Base-by-base conservation (phyloP, 177 flowering plant species). In the Vitis hybrid region DNA sequence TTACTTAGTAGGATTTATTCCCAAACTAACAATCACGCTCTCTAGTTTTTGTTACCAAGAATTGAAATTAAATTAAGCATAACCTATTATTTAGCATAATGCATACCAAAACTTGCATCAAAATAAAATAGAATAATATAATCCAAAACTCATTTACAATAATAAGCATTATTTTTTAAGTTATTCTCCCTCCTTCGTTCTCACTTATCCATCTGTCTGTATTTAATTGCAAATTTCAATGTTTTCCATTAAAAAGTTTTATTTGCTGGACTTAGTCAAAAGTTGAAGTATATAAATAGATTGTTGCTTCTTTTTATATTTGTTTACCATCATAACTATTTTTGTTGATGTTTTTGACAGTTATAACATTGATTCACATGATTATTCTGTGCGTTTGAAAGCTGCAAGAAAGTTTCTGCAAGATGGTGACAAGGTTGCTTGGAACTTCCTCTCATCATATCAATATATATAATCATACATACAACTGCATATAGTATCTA, bases 281-380 rank as follows among this genome's bases (percentile, higher is more conserved):
- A 53, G 56, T 3, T 28, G 14, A 53, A 53, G 56, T n/a, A 53
- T 55, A 55, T 2, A 14, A 31, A 63, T 38, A 15, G 7, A 38
- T 6, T 11, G 3, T 52, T 66, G 18, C 52, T 50, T 3, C 28
- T 22, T 28, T 18, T 33, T 54, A 28, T 31, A 13, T 38, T 28
- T 38, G 52, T 57, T 22, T 44, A 17, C 11, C 31, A 62, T 19
- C 44, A 44, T 20, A 13, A 56, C 66, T 65, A 49, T 54, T 63
- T 47, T 4, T 24, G 55, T 65, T 22, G 18, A 2, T 61, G 61
- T 62, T 50, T 17, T 67, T 61, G 22, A 64, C 82, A 89, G 97
- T 79, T 91, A 88, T 77, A 89, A 84, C 75, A 92, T 92, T 73
- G 97, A 94, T 76, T 82, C 87, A 52, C 98, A 94, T 81, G 98